Base-by-base conservation (phyloP, 768 basidiomycete genomes). In the Lactarius akahatsu region DNA sequence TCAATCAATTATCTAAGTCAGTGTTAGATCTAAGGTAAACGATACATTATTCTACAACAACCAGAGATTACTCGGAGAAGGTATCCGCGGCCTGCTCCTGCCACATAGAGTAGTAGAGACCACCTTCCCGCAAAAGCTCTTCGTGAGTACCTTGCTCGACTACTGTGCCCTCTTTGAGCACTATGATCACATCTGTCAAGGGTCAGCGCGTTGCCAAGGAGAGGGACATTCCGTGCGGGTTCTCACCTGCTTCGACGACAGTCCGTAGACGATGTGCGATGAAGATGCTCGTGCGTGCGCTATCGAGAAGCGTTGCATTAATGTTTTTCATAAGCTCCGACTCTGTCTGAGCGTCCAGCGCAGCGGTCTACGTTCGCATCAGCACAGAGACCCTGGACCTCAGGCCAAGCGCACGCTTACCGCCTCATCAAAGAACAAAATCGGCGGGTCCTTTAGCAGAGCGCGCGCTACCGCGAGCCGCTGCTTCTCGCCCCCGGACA, bases 401-500 rank as follows among this genome's bases (percentile, higher is more conserved):
- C 26, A 11, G 23, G 16, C 36, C 2, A 23, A 41, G 26, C 13
- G 11, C 45, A 13, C 2, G 81, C 92, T 73, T 71, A 95, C 95
- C 47, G 97, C 97, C 77, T 99, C 97, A 73, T 99, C 97, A 73
- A 99, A 99, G 80, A 98, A 98, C 72, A 98, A 73, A 71, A 98
- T 98, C 15, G 91, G 89, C 0, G 97, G 96, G 75, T 99, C 91
- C 79, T 98, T 98, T 58, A 98, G 77, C 72, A 99, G 77, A 40
- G 96, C 88, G 30, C 97, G 81, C 28, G 97, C 97, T 20, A 99
- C 92, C 3, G 97, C 97, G 71, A 99, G 77, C 59, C 97, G 78
- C 80, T 99, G 97, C 77, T 99, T 99, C 83, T 99, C 97, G 1
- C 97, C 97, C 0, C 97, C 97, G 43, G 93, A 96, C 57, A 99